Evolutionary conservation across 2,329 filamentous ascomycete genomes (phyloP), one percentile per base, ranked within the genome.

Genomic region (Trichoderma guizhouense): DNA sequence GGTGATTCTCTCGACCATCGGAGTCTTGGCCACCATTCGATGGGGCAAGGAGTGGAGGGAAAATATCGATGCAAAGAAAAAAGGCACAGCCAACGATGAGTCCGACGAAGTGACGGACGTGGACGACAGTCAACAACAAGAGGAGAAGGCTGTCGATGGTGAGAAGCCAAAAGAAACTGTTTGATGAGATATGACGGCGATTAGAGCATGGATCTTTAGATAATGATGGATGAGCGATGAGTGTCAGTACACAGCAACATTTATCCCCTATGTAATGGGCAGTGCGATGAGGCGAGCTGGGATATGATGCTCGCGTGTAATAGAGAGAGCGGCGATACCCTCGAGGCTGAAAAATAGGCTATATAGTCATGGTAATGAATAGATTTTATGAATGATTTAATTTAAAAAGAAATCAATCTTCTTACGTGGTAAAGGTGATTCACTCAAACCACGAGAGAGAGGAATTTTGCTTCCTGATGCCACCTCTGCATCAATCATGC

Each of bases 11-110:
- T 81, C 82, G 32, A 77, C 82, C 3, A 55, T 80, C 21, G 81
- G 80, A 30, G 78, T 82, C 5, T 78, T 80, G 74, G 78, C 81
- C 12, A 79, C 82, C 7, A 81, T 85, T 71, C 78, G 76, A 57
- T 81, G 81, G 78, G 84, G 84, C 15, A 78, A 81, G 71, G 71
- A 71, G 14, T 86, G 84, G 84, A 76, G 83, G 64, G 79, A 81
- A 57, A 72, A 60, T 8, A 79, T 81, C n/a, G 79, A 83, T 72
- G 74, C 74, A 4, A 76, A 74, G 5, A 47, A 64, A 11, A 67
- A 61, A 65, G 57, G 61, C 73, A 18, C 26, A 28, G 30, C 28
- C 39, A 30, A 34, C 1, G 64, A 53, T 28, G 67, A 69, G n/a
- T 14, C 43, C 26, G 57, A 26, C 21, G 58, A 57, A 58, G 64